Base-by-base conservation (phyloP, 257 asterid genomes). In the Striga asiatica region DNA sequence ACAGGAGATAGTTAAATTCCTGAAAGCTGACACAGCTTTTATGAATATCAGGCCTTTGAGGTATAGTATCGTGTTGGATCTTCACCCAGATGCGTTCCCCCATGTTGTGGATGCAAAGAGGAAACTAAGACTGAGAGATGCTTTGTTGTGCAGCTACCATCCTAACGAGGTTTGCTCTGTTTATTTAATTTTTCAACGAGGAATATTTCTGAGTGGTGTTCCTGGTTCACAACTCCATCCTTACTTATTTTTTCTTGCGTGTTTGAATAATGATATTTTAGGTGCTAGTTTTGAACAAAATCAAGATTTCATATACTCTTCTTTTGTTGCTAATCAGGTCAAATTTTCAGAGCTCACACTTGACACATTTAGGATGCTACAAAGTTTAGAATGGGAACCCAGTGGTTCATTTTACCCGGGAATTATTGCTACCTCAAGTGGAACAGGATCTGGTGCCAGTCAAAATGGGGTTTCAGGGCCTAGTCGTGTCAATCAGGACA, bases 311-410 rank as follows among this genome's bases (percentile, higher is more conserved):
- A 61, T 61, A 21, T 24, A 35, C 43, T 50, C 29, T 18, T 51
- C 54, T 45, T n/a, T 71, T 63, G 31, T 52, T 74, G 66, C 58
- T 41, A 50, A 61, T 49, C 92, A 91, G 98, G 87, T 87, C 60
- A 91, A 87, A 69, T 91, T 84, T 75, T 87, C 95, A 35, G 98
- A 91, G 64, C 85, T 91, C 80, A 75, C 88, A 46, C 80, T 91
- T 48, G 95, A 87, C 65, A 79, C 85, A 56, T 87, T 84, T 72
- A 74, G 97, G 67, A 91, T 91, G 89, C 84, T 91, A 45, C 98
- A 91, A 58, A 71, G 77, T 73, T 78, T 91, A 66, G 98, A 91
- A 71, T 91, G 95, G 98, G 98, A 91, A 76, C 97, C 97, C 32
- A 79, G 95, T 61, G 98, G 98, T 69, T 82, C 94, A 18, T 82